Evolutionary conservation across 441 rosid genomes (phyloP), one percentile per base, ranked within the genome.

Genomic region (Omphalea diandra): DNA sequence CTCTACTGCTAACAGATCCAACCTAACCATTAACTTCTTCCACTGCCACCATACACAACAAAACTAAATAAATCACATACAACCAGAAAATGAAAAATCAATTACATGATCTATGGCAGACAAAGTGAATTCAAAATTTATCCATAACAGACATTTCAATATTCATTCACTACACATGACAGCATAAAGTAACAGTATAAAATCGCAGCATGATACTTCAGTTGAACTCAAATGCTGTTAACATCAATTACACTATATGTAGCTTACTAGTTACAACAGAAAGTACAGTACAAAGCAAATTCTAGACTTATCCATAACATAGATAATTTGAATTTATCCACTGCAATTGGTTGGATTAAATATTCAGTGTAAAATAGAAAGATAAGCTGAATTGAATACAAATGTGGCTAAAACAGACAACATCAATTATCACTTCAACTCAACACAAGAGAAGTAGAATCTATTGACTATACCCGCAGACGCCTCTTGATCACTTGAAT

Each of bases 401-500:
- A 60, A 32, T 36, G 20, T 22, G 26, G 54, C 43, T 46, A 17
- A 63, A 40, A 32, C 20, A 17, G 60, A 54, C 15, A 56, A 4
- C 8, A 3, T 10, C 17, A 41, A 58, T 36, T 15, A 54, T 20
- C 7, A 18, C 18, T 53, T 29, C 35, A 40, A 55, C 38, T 38
- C 38, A 29, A 40, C 29, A 7, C 22, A 29, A 12, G 5, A 52
- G 57, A 57, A 43, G n/a, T 41, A 62, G 36, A 35, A 29, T 62
- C 44, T 31, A 57, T 20, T 7, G 12, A 44, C 52, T 3, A 47
- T 83, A 94, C 99, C 92, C 89, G 94, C 77, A 95, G 81, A 22
- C 97, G 97, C 73, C 72, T 86, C 87, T 90, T 95, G 87, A 90
- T 89, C 29, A 90, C 88, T 84, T 85, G 85, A 75, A 95, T 84